Conservation (phyloP, 495 filamentous ascomycete genomes). For the Talaromyces liani region DNA sequence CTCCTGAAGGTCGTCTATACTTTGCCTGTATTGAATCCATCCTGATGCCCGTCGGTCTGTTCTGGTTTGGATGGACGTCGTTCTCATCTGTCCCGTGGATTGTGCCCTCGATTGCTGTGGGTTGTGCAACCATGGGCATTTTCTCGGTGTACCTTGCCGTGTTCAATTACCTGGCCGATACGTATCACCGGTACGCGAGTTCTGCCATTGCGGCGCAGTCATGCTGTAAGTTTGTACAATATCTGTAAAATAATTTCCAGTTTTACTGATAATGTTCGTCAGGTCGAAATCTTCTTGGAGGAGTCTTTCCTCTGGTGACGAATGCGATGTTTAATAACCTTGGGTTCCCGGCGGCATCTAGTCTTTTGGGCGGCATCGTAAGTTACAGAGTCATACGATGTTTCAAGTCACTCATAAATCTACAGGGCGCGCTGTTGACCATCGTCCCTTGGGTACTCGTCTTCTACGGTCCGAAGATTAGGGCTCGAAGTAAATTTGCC, state of each 20-base stretch:
- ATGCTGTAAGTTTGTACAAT: slow-evolving; percentile 42
- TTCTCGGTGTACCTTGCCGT: slow-evolving; percentile 82
- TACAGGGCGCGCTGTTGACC: slow-evolving; percentile 53
- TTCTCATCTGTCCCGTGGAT: slow-evolving; percentile 68
- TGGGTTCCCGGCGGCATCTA: slow-evolving; percentile 65
- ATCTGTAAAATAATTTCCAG: background rate
- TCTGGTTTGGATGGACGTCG: slow-evolving; percentile 76
- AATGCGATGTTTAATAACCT: slow-evolving; percentile 62
- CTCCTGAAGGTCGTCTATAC: slow-evolving; percentile 75
- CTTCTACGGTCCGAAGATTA: slow-evolving; percentile 8
- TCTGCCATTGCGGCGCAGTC: slow-evolving; percentile 85
- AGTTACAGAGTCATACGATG: slow-evolving; percentile 9
- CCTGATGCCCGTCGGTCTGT: slow-evolving; percentile 66
- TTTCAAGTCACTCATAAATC: background rate
- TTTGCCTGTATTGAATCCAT: slow-evolving; percentile 69
- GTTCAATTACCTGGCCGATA: slow-evolving; percentile 94
- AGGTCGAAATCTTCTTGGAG: slow-evolving; percentile 76
- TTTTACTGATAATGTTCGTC: slow-evolving; percentile 2
- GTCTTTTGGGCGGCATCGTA: slow-evolving; percentile 66
- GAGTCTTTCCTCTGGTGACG: slow-evolving; percentile 74
- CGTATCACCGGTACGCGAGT: slow-evolving; percentile 75
- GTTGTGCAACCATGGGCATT: slow-evolving; percentile 77
- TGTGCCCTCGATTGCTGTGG: slow-evolving; percentile 62
- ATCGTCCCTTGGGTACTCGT: slow-evolving; percentile 37
- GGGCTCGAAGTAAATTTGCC: slow-evolving; percentile 21